These are phyloP conservation scores for Cordyceps farinosa DNA, from an alignment of 2,329 filamentous ascomycete species.

Conservation along the genomic window DNA sequence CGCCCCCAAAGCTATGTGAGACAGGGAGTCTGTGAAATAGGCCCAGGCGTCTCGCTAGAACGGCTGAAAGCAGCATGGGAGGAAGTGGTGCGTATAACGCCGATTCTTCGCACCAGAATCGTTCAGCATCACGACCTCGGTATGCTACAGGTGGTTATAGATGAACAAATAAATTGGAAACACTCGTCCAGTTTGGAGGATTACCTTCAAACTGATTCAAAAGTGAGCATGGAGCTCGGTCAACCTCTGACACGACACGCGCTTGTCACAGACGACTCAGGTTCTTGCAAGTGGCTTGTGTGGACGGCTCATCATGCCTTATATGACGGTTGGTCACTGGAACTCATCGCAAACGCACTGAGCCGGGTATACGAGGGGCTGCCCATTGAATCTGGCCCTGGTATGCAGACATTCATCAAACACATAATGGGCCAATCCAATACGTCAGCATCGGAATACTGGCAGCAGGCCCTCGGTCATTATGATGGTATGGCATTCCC, in stretches of 20 bases:
- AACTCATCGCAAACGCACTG: background rate
- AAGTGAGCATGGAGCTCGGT: background rate
- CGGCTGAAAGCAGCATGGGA: background rate
- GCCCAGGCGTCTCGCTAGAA: too few relatives aligned
- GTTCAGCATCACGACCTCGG: background rate
- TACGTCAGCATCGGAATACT: background rate
- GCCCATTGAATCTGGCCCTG: background rate
- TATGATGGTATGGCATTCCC: background rate
- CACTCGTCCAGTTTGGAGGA: too few relatives aligned
- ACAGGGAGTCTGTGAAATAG: background rate
- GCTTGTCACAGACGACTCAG: background rate
- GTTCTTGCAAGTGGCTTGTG: constrained; percentile 23
- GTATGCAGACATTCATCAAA: background rate
- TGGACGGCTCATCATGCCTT: constrained; percentile 31
- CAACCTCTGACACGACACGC: background rate
- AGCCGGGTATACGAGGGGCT: background rate
- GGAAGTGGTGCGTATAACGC: background rate
- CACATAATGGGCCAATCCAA: background rate
- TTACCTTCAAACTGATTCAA: background rate
- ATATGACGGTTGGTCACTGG: constrained; percentile 29
- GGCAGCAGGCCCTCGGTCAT: background rate
- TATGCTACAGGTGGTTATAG: background rate
- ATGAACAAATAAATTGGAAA: background rate
- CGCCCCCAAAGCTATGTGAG: background rate
- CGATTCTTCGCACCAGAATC: background rate